Conservation (phyloP, 139 green algal genomes). For the Gonium pectorale region DNA sequence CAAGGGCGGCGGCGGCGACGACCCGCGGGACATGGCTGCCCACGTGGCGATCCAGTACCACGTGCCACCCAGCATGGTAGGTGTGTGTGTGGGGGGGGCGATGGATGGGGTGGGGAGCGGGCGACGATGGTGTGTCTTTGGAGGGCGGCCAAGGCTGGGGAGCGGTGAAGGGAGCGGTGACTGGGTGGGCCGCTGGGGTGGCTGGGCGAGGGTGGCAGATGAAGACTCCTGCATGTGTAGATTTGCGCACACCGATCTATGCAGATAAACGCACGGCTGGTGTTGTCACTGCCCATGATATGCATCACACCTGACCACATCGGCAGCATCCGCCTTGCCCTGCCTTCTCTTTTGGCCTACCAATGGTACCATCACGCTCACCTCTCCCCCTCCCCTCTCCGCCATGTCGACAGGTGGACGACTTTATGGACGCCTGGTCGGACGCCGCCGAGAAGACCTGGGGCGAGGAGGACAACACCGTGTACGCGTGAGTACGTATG, state of each 20-base stretch:
- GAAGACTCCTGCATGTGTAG: too few relatives aligned
- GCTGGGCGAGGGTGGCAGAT: too few relatives aligned
- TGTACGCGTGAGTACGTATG: conserved; percentile 24
- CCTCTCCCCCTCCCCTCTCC: neutral
- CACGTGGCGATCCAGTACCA: conserved; percentile 31
- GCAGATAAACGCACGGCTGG: too few relatives aligned
- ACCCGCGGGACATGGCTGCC: conserved; percentile 21
- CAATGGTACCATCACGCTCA: neutral
- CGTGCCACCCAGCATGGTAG: conserved; percentile 29
- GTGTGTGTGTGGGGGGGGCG: neutral
- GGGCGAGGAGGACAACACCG: conserved; percentile 11
- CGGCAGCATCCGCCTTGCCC: too few relatives aligned
- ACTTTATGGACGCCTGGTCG: conserved; percentile 15
- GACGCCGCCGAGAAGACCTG: neutral
- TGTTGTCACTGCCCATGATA: too few relatives aligned
- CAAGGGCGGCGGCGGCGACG: neutral
- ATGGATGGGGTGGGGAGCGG: neutral
- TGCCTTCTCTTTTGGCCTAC: too few relatives aligned
- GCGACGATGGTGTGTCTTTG: too few relatives aligned
- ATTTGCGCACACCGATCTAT: too few relatives aligned
- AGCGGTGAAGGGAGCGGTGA: neutral
- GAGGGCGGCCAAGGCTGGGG: neutral
- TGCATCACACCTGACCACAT: too few relatives aligned
- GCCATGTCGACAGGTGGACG: too few relatives aligned
- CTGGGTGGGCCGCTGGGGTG: neutral